Percentiles rank a stretch among this genome's conserved stretches.
phyloP scores from a whole-genome alignment of 2,329 filamentous ascomycete species.

The Exophiala viscosa region DNA sequence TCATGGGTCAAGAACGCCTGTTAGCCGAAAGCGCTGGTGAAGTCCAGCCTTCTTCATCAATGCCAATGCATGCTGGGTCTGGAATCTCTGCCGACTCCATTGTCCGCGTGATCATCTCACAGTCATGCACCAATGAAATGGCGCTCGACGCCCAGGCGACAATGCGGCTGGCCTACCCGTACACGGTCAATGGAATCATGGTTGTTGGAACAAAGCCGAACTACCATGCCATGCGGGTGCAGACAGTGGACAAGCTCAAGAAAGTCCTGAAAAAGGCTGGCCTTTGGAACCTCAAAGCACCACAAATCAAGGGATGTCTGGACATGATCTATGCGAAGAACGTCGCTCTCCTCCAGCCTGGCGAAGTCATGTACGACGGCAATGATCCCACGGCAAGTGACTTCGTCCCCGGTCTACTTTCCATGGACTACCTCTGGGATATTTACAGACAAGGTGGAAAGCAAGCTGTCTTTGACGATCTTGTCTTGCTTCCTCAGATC shows the following conservation, averaged over 20 bases:
- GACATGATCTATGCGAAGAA: slow-evolving; percentile 18
- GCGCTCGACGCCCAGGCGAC: slow-evolving; percentile 21
- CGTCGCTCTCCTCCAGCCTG: slow-evolving; percentile 2
- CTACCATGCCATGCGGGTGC: slow-evolving; percentile 23
- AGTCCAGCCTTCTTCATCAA: not conserved
- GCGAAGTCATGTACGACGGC: slow-evolving; percentile 8
- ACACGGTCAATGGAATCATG: slow-evolving; percentile 18
- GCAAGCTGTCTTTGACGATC: slow-evolving; percentile 21
- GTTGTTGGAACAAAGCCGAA: slow-evolving; percentile 25
- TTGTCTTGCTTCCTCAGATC: slow-evolving; percentile 48
- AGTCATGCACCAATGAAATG: slow-evolving; percentile 24
- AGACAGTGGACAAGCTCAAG: slow-evolving; percentile 14
- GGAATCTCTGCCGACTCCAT: slow-evolving; percentile 22
- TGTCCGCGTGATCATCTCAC: slow-evolving; percentile 25
- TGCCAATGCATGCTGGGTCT: slow-evolving; percentile 22
- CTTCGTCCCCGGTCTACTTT: slow-evolving; percentile 28
- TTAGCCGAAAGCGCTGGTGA: not conserved
- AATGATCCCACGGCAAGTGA: slow-evolving; percentile 18
- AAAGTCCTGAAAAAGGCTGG: slow-evolving; percentile 17
- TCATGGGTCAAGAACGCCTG: slow-evolving; percentile 11
- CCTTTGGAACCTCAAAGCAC: slow-evolving; percentile 11
- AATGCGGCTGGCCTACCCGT: slow-evolving; percentile 24
- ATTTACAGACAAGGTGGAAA: slow-evolving; percentile 16
- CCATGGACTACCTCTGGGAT: slow-evolving; percentile 26
- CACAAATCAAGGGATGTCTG: slow-evolving; percentile 16